These are phyloP conservation scores for Trypanosoma theileri DNA, from an alignment of 208 protist species.

Conservation along the genomic window DNA sequence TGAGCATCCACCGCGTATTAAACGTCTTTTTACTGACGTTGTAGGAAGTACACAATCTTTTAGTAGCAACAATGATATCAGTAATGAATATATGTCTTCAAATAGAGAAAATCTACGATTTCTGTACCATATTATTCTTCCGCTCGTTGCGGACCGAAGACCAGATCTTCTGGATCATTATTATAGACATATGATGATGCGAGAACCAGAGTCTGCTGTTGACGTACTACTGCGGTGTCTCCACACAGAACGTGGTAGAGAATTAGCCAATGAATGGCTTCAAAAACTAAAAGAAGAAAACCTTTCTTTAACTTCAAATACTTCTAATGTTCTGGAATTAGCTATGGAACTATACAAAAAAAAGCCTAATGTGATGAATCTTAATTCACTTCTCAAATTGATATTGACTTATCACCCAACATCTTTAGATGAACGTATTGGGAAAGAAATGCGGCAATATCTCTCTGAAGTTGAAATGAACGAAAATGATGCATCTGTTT, in stretches of 20 bases:
- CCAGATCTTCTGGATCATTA: constrained; percentile 36
- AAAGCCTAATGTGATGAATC: constrained; percentile 64
- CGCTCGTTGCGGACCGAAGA: constrained; percentile 53
- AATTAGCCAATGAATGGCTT: constrained; percentile 36
- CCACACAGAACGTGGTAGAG: constrained; percentile 31
- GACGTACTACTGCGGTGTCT: constrained; percentile 75
- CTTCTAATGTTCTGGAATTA: constrained; percentile 14
- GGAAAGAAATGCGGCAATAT: constrained; percentile 13
- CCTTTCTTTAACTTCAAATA: not conserved
- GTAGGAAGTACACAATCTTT: constrained; percentile 11
- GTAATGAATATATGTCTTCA: not conserved
- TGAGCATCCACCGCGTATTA: not conserved
- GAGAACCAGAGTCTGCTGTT: constrained; percentile 51
- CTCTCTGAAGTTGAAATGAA: constrained; percentile 13
- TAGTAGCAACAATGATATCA: not conserved
- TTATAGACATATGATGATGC: constrained; percentile 60
- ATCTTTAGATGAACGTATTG: not conserved
- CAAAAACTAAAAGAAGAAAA: not conserved
- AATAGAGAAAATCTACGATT: constrained; percentile 39
- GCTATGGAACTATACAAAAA: constrained; percentile 42
- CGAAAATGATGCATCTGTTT: constrained; percentile 47
- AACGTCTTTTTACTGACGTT: constrained; percentile 15
- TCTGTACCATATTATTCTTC: constrained; percentile 78
- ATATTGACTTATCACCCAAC: constrained; percentile 19
- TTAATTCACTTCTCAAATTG: constrained; percentile 66